phyloP scores from a whole-genome alignment of 1,284 basidiomycete genomes.

The Malassezia equina region DNA sequence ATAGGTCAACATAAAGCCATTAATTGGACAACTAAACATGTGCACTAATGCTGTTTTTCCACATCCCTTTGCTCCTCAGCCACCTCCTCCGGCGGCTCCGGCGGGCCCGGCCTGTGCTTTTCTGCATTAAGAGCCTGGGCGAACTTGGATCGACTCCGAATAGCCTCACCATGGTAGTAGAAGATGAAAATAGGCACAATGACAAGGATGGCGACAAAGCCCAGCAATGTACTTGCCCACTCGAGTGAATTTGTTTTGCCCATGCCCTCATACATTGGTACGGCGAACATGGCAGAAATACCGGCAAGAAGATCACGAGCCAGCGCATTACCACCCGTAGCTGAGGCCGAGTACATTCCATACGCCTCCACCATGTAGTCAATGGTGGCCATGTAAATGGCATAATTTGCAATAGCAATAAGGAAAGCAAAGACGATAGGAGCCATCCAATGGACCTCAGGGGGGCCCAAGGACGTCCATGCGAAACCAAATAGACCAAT shows the following conservation, averaged over 20 bases:
- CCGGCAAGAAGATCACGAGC: constrained; percentile 49
- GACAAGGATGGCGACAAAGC: constrained; percentile 48
- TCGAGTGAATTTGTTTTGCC: constrained; percentile 19
- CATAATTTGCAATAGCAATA: constrained; percentile 49
- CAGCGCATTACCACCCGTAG: constrained; percentile 46
- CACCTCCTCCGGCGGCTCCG: neutral
- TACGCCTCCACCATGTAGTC: constrained; percentile 50
- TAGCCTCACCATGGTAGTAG: constrained; percentile 49
- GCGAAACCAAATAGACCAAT: constrained; percentile 51
- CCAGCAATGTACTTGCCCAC: constrained; percentile 50
- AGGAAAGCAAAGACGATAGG: constrained; percentile 50
- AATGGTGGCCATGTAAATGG: constrained; percentile 46
- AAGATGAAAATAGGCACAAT: constrained; percentile 51
- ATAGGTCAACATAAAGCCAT: too few relatives aligned
- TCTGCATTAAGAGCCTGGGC: constrained; percentile 28
- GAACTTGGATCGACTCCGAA: constrained; percentile 49
- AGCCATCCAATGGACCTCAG: constrained; percentile 49
- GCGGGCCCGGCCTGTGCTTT: constrained; percentile 21
- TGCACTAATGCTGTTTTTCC: neutral
- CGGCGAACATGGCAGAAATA: constrained; percentile 49
- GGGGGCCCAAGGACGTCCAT: constrained; percentile 49
- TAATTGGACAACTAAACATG: too few relatives aligned
- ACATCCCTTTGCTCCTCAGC: neutral
- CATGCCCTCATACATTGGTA: constrained; percentile 48
- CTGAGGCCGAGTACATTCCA: constrained; percentile 50